Evolutionary conservation across 2,329 filamentous ascomycete species (phyloP).

Genomic region (Scedosporium apiospermum): DNA sequence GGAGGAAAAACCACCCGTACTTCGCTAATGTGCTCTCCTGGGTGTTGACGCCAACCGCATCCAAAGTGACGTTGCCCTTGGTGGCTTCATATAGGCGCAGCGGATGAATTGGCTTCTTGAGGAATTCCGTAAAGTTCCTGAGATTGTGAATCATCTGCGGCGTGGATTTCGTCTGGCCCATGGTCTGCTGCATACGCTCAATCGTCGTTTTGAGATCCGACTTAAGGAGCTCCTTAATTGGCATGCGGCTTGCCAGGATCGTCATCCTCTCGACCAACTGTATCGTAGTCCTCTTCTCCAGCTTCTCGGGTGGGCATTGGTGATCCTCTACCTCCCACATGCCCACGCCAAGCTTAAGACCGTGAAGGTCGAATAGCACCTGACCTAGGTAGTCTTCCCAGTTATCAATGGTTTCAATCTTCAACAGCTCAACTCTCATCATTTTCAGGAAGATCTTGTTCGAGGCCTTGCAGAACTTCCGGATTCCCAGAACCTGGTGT

Average conservation of each 20-base stretch:
- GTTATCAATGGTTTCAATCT: slow-evolving; percentile 65
- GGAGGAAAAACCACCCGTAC: slow-evolving; percentile 85
- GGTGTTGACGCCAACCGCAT: slow-evolving; percentile 59
- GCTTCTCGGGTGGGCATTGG: slow-evolving; percentile 62
- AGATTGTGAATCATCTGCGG: slow-evolving; percentile 80
- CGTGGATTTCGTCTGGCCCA: slow-evolving; percentile 69
- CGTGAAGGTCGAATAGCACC: slow-evolving; percentile 74
- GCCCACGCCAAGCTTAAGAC: slow-evolving; percentile 63
- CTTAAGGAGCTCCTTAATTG: slow-evolving; percentile 84
- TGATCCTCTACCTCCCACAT: slow-evolving; percentile 66
- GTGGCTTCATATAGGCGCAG: slow-evolving; percentile 71
- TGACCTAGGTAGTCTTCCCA: slow-evolving; percentile 83
- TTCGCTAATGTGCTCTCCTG: slow-evolving; percentile 64
- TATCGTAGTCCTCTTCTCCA: slow-evolving; percentile 73
- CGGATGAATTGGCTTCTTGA: slow-evolving; percentile 78
- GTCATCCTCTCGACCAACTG: slow-evolving; percentile 79
- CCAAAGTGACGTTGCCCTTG: slow-evolving; percentile 64
- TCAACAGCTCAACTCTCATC: slow-evolving; percentile 76
- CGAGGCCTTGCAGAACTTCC: slow-evolving; percentile 75
- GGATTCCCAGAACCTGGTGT: slow-evolving; percentile 74
- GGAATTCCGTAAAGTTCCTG: slow-evolving; percentile 68
- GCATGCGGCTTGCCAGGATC: slow-evolving; percentile 69
- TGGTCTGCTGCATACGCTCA: slow-evolving; percentile 83
- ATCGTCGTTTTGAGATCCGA: slow-evolving; percentile 84
- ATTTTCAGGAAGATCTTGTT: slow-evolving; percentile 85